phyloP scores from a whole-genome alignment of 164 flowering plant genomes.

The Kingdonia uniflora region DNA sequence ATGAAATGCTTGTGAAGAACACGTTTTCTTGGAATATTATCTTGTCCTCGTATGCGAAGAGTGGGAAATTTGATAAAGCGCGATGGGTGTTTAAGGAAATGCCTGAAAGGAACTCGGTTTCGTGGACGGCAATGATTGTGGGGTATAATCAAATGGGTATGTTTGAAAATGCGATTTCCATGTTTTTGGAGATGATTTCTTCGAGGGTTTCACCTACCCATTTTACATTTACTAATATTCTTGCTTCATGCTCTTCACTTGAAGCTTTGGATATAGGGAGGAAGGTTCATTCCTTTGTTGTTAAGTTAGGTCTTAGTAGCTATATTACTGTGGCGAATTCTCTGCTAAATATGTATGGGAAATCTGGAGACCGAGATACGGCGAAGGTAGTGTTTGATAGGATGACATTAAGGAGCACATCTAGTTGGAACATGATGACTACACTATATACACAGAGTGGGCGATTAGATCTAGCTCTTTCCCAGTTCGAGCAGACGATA shows the following conservation, averaged over 20 bases:
- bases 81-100: conserved; percentile 29
- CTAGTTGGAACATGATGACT: conserved; percentile 64
- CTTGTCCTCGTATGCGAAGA: conserved; percentile 56
- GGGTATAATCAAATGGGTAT: conserved; percentile 54
- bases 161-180: conserved; percentile 29
- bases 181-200: conserved; percentile 53
- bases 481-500: conserved; percentile 36
- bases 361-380: conserved; percentile 42
- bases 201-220: conserved; percentile 37
- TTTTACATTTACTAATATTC: conserved; percentile 58
- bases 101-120: conserved; percentile 67
- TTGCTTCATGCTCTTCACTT: conserved; percentile 59
- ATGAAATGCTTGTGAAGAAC: conserved; percentile 24
- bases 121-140: conserved; percentile 77
- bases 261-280: conserved; percentile 39
- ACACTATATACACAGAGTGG: conserved; percentile 49
- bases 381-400: conserved; percentile 51
- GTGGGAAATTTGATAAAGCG: conserved; percentile 36
- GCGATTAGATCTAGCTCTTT: conserved; percentile 42
- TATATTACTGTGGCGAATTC: conserved; percentile 62
- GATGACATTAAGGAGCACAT: conserved; percentile 35
- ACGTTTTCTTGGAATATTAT: conserved; percentile 26
- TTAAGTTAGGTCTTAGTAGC: conserved; percentile 51
- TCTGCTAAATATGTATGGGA: conserved; percentile 75
- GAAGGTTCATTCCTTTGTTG: conserved; percentile 62